Conservation (phyloP, 495 filamentous ascomycete genomes). For the Peziza echinospora region DNA sequence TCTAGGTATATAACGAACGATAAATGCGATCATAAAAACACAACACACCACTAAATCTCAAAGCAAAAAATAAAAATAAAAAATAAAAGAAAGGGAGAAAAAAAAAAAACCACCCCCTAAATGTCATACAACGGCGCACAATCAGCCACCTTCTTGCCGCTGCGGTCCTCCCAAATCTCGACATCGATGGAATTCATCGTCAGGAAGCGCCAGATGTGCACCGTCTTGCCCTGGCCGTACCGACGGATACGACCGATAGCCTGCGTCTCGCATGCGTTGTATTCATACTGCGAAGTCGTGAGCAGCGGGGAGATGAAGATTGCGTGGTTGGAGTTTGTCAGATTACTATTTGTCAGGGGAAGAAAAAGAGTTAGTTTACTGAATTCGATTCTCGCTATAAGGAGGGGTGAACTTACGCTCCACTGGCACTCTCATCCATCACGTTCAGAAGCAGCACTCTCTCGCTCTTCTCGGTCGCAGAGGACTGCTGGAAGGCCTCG, state of each 20-base stretch:
- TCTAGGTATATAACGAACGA: no score
- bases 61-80: no score
- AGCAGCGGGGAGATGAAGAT: conserved; percentile 48
- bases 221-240: conserved; percentile 41
- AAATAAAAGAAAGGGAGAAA: no score
- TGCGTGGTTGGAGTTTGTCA: conserved; percentile 55
- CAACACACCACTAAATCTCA: no score
- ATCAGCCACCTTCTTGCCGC: conserved; percentile 8
- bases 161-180: conserved; percentile 34
- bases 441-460: conserved; percentile 47
- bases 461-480: conserved; percentile 10
- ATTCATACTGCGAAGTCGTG: conserved; percentile 31
- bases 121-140: no score
- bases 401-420: conserved; percentile 32
- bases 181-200: conserved; percentile 46
- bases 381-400: no score
- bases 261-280: conserved; percentile 40
- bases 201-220: conserved; percentile 50
- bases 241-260: conserved; percentile 48
- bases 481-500: conserved; percentile 24
- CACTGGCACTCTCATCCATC: conserved; percentile 40
- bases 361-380: no score
- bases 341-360: no score
- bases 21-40: no score
- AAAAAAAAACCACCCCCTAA: no score